phyloP scores from a whole-genome alignment of 75 land plant species.

The Picea glauca region DNA sequence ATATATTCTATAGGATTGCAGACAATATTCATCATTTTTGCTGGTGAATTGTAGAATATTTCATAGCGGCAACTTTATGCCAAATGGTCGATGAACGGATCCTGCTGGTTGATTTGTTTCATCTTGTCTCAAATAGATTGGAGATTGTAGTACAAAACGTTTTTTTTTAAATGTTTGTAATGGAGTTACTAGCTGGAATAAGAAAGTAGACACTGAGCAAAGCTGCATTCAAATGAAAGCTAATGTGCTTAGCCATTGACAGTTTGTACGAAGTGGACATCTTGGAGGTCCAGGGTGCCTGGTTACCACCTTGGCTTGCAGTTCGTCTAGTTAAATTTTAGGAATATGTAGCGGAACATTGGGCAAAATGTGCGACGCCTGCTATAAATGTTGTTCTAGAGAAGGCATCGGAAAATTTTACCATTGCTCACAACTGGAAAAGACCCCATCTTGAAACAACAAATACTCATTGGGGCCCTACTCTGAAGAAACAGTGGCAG shows the following conservation, averaged over 20 bases:
- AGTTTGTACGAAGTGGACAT: slow-evolving; percentile 4
- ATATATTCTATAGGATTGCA: not conserved
- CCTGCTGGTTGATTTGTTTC: not conserved
- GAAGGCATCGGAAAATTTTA: slow-evolving; percentile 38
- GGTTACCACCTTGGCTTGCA: slow-evolving; percentile 58
- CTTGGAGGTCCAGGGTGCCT: slow-evolving; percentile 43
- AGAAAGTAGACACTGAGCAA: not conserved
- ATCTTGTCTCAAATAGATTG: too few relatives aligned
- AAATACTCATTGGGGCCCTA: too few relatives aligned
- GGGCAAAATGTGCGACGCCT: slow-evolving; percentile 6
- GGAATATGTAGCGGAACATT: slow-evolving; percentile 17
- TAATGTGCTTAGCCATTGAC: not conserved
- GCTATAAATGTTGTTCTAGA: slow-evolving; percentile 15
- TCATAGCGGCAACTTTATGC: not conserved
- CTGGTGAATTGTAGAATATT: slow-evolving; percentile 9
- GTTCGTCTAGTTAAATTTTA: slow-evolving; percentile 13
- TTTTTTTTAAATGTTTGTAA: not conserved
- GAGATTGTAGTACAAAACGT: too few relatives aligned
- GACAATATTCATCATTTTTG: slow-evolving; percentile 5
- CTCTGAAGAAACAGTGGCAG: too few relatives aligned
- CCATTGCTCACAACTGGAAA: slow-evolving; percentile 35
- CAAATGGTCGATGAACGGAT: slow-evolving; percentile 1
- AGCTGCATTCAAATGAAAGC: not conserved
- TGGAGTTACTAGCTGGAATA: slow-evolving; percentile 4
- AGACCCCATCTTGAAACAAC: slow-evolving; percentile 42